Evolutionary conservation across 2,329 filamentous ascomycete species (phyloP).

Genomic region (Penicillium hordei): DNA sequence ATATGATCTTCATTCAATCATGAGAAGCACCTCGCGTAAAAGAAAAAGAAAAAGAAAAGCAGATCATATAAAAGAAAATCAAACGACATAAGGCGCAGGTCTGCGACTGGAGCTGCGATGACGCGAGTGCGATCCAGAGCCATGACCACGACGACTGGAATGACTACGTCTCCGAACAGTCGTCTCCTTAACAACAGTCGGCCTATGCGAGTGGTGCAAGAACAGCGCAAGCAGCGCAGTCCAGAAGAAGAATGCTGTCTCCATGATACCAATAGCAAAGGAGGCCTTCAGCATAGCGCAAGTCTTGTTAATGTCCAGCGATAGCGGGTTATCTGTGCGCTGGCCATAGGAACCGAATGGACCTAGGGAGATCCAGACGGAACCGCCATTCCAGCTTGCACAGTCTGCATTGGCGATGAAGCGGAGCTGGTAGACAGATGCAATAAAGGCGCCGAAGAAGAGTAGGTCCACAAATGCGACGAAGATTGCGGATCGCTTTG

Average conservation of each 20-base stretch:
- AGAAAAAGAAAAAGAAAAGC: background rate
- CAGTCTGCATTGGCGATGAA: constrained; percentile 65
- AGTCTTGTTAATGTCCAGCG: constrained; percentile 65
- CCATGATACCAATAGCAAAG: constrained; percentile 90
- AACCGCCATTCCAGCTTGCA: constrained; percentile 54
- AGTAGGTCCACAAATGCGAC: constrained; percentile 62
- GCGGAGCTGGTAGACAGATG: constrained; percentile 58
- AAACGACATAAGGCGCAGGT: constrained; percentile 33
- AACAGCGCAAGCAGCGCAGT: constrained; percentile 68
- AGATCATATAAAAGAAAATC: constrained; percentile 1
- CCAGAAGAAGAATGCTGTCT: constrained; percentile 74
- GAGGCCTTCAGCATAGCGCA: constrained; percentile 90
- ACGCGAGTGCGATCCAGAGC: constrained; percentile 25
- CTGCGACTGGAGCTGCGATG: constrained; percentile 33
- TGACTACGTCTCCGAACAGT: constrained; percentile 36
- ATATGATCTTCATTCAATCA: constrained; percentile 16
- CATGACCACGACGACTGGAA: constrained; percentile 37
- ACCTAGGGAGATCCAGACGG: constrained; percentile 61
- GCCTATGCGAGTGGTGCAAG: constrained; percentile 36
- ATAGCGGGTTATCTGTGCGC: constrained; percentile 48
- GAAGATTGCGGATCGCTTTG: constrained; percentile 59
- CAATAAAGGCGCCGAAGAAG: constrained; percentile 65
- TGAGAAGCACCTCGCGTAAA: constrained; percentile 5
- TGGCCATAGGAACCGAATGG: constrained; percentile 58
- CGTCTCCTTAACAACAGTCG: constrained; percentile 42